Conservation (phyloP, 2,329 filamentous ascomycete genomes). For the Ophiocordyceps polyrhachis-furcata region DNA sequence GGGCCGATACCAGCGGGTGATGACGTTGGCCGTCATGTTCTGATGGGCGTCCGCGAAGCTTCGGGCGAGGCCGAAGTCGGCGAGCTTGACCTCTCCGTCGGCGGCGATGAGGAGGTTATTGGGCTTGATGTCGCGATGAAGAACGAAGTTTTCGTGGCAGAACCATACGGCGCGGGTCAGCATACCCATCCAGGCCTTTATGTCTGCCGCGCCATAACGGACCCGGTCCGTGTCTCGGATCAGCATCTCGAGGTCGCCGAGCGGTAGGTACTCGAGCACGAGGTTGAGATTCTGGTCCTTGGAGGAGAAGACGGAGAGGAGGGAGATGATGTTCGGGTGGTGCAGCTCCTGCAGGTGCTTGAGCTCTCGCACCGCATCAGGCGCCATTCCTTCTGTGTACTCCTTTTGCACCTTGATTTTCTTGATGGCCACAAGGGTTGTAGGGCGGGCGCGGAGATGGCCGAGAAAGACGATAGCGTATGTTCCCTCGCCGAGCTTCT, state of each 20-base stretch:
- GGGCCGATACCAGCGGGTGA: slow-evolving; percentile 92
- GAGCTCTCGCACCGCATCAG: slow-evolving; percentile 89
- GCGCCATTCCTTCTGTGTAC: slow-evolving; percentile 78
- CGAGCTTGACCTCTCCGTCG: slow-evolving; percentile 84
- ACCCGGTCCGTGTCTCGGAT: slow-evolving; percentile 68
- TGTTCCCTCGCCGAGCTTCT: slow-evolving; percentile 87
- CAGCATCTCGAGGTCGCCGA: slow-evolving; percentile 88
- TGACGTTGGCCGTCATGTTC: slow-evolving; percentile 84
- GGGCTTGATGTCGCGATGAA: slow-evolving; percentile 97
- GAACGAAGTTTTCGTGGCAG: slow-evolving; percentile 83
- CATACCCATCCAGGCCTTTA: slow-evolving; percentile 99
- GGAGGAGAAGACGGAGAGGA: slow-evolving; percentile 83
- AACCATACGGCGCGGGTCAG: slow-evolving; percentile 85
- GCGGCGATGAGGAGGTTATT: slow-evolving; percentile 93
- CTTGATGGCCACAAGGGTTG: slow-evolving; percentile 71
- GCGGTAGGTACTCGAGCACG: slow-evolving; percentile 80
- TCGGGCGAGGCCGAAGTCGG: slow-evolving; percentile 90
- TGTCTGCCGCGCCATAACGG: slow-evolving; percentile 70
- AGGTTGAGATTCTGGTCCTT: slow-evolving; percentile 95
- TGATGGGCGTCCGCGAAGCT: slow-evolving; percentile 75
- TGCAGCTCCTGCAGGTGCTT: slow-evolving; percentile 87
- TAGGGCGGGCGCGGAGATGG: slow-evolving; percentile 54
- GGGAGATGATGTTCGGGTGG: slow-evolving; percentile 87
- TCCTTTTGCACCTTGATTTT: slow-evolving; percentile 79
- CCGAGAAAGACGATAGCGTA: slow-evolving; percentile 93